phyloP scores from a whole-genome alignment of 2,329 filamentous ascomycete species.

The Aspergillus arachidicola region DNA sequence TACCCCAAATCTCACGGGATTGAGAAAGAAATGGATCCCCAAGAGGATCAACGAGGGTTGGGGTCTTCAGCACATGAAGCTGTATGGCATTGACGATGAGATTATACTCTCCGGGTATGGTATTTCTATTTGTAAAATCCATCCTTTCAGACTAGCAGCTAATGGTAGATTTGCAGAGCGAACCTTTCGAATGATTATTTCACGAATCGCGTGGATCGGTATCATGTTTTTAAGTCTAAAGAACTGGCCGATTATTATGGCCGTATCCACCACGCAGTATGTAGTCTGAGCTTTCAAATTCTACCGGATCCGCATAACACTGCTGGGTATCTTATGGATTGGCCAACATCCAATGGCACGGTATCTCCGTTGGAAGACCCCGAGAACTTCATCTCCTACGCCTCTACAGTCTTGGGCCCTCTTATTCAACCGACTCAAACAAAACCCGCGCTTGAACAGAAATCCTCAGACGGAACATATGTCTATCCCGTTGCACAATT shows the following conservation, averaged over 20 bases:
- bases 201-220: conserved; percentile 90
- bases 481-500: conserved; percentile 89
- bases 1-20: conserved; percentile 88
- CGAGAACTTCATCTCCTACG: conserved; percentile 67
- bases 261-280: conserved; percentile 73
- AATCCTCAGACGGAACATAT: conserved; percentile 61
- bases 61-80: conserved; percentile 98
- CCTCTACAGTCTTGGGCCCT: conserved; percentile 67
- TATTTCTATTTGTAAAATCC: background rate
- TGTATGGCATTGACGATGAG: conserved; percentile 94
- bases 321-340: conserved; percentile 61
- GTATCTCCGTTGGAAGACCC: conserved; percentile 75
- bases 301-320: conserved; percentile 54
- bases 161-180: conserved; percentile 53
- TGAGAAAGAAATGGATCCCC: conserved; percentile 81
- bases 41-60: conserved; percentile 95
- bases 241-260: conserved; percentile 82
- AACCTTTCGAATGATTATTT: conserved; percentile 95
- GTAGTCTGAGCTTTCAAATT: conserved; percentile 79
- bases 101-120: conserved; percentile 85
- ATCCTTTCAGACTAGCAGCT: background rate
- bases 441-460: conserved; percentile 33
- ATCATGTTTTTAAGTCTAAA: conserved; percentile 83
- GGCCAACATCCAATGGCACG: conserved; percentile 74
- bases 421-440: conserved; percentile 61